Evolutionary conservation across 2,329 filamentous ascomycete species (phyloP).

Genomic region (Neonectria ditissima): DNA sequence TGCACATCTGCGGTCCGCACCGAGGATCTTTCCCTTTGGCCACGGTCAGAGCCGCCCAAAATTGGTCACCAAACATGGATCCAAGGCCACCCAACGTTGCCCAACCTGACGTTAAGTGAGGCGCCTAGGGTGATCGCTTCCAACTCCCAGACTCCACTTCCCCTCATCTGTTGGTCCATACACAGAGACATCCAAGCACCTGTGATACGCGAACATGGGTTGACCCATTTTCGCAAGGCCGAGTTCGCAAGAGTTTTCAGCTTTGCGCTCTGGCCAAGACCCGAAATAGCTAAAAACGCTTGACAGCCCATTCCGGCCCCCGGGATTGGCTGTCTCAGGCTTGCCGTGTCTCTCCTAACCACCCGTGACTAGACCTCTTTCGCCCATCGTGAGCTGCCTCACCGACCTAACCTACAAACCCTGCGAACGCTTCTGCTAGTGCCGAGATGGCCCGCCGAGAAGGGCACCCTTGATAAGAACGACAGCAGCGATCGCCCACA

Average conservation of each 20-base stretch:
- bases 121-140: conserved; percentile 35
- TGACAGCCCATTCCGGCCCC: conserved; percentile 6
- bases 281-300: background rate
- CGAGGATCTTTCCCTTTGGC: background rate
- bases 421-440: conserved; percentile 36
- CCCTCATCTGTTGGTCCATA: conserved; percentile 37
- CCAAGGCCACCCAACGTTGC: conserved; percentile 14
- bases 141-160: conserved; percentile 40
- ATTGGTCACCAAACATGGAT: conserved; percentile 12
- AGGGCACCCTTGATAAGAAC: conserved; percentile 32
- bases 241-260: conserved; percentile 22
- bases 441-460: conserved; percentile 23
- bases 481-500: conserved; percentile 34
- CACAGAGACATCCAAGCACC: conserved; percentile 12
- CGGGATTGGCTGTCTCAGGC: conserved; percentile 17
- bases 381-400: conserved; percentile 27
- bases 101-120: conserved; percentile 38
- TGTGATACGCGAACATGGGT: conserved; percentile 23
- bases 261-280: conserved; percentile 2
- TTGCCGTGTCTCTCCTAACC: conserved; percentile 7
- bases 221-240: conserved; percentile 19
- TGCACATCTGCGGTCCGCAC: background rate
- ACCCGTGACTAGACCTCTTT: conserved; percentile 34
- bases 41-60: conserved; percentile 9
- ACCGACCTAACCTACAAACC: conserved; percentile 28